Conservation (phyloP, 805 yeast species). For the Spathaspora girioi region DNA sequence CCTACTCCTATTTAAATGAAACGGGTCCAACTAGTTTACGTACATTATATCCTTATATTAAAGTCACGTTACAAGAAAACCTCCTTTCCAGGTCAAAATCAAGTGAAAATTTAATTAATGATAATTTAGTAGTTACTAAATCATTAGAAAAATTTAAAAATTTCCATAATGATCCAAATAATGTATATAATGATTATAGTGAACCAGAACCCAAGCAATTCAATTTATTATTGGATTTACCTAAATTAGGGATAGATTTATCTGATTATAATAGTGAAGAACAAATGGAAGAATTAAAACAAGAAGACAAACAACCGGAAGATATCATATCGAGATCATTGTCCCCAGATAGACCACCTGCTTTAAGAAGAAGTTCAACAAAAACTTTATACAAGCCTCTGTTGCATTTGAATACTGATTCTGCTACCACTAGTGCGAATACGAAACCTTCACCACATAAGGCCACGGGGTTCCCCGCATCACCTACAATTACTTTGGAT, state of each 20-base stretch:
- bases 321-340: background rate
- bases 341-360: constrained; percentile 4
- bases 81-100: constrained; percentile 32
- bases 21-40: constrained; percentile 5
- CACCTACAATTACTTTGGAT: constrained; percentile 39
- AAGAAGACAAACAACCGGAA: background rate
- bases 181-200: constrained; percentile 12
- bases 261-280: constrained; percentile 18
- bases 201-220: constrained; percentile 36
- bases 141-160: constrained; percentile 23
- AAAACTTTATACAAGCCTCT: constrained; percentile 36
- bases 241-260: constrained; percentile 30
- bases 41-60: constrained; percentile 13
- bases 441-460: background rate
- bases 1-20: constrained; percentile 17
- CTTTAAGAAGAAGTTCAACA: constrained; percentile 26
- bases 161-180: constrained; percentile 11
- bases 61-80: constrained; percentile 35
- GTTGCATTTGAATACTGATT: constrained; percentile 19
- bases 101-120: constrained; percentile 17
- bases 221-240: constrained; percentile 23
- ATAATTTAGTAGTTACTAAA: constrained; percentile 17
- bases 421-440: constrained; percentile 11
- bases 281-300: constrained; percentile 18
- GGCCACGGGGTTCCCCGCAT: constrained; percentile 2